Conservation (phyloP, 306 rosid species). For the Cicer arietinum region DNA sequence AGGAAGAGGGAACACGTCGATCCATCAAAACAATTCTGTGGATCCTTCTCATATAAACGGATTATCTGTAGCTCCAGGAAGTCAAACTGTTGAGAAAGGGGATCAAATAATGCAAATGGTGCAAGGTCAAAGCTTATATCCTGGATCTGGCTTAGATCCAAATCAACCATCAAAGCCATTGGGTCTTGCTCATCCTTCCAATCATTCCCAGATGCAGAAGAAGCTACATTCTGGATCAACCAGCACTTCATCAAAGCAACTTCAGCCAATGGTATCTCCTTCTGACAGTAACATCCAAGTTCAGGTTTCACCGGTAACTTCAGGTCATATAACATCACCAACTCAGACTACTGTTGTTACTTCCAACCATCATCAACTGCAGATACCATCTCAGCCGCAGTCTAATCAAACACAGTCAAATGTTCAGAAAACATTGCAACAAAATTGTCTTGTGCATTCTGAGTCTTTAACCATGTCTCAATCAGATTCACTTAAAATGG, state of each 20-base stretch:
- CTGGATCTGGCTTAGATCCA: constrained; percentile 73
- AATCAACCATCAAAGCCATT: constrained; percentile 69
- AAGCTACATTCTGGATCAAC: constrained; percentile 66
- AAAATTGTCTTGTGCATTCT: constrained; percentile 62
- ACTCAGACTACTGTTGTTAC: constrained; percentile 58
- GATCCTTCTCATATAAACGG: constrained; percentile 86
- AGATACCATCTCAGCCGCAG: constrained; percentile 58
- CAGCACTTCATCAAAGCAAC: constrained; percentile 67
- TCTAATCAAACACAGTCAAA: constrained; percentile 66
- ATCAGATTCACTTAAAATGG: constrained; percentile 64
- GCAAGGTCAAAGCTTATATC: constrained; percentile 77
- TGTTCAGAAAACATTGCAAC: constrained; percentile 70
- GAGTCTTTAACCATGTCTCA: constrained; percentile 65
- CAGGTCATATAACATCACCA: constrained; percentile 60
- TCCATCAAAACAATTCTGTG: constrained; percentile 68
- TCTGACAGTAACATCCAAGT: constrained; percentile 70
- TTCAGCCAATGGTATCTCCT: constrained; percentile 63
- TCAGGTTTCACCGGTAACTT: constrained; percentile 60
- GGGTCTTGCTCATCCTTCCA: constrained; percentile 68
- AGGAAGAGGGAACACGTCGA: constrained; percentile 74
- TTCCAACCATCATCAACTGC: constrained; percentile 66
- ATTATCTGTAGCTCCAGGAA: constrained; percentile 71
- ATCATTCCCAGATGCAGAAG: constrained; percentile 72
- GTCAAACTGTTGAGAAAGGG: constrained; percentile 88
- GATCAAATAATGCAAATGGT: constrained; percentile 74